Percentiles rank a stretch among this genome's conserved stretches.
Evolutionary conservation across 257 asterid species (phyloP).

Genomic region (Salvia miltiorrhiza): DNA sequence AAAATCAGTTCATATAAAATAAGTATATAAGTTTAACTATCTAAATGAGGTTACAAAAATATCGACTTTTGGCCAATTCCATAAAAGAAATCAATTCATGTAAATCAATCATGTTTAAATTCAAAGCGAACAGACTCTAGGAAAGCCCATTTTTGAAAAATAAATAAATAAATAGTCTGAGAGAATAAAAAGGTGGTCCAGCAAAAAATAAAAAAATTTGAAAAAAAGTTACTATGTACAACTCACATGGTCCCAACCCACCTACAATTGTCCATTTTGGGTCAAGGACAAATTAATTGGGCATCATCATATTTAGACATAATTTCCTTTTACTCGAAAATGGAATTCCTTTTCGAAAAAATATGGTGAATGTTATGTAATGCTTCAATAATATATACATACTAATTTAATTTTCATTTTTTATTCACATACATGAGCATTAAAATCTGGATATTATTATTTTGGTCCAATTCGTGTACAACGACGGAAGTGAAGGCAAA

Average conservation of each 20-base stretch:
- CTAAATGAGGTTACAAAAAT: not conserved
- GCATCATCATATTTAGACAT: constrained; percentile 13
- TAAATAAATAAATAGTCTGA: not conserved
- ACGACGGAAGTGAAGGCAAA: no score
- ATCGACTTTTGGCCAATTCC: not conserved
- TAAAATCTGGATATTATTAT: no score
- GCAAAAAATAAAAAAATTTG: not conserved
- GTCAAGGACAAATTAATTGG: constrained; percentile 8
- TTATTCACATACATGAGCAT: no score
- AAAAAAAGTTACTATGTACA: not conserved
- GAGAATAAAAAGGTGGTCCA: constrained; percentile 13
- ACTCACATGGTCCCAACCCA: constrained; percentile 32
- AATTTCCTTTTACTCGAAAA: not conserved
- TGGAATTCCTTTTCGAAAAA: not conserved
- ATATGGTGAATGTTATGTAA: no score
- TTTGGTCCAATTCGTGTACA: no score
- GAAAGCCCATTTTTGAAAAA: not conserved
- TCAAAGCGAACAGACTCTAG: not conserved
- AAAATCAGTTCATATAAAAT: no score
- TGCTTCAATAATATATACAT: no score
- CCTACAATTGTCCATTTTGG: constrained; percentile 17
- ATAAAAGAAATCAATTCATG: not conserved
- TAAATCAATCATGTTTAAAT: not conserved
- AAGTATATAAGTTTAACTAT: no score
- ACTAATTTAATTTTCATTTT: no score